Evolutionary conservation across 2,329 filamentous ascomycete genomes (phyloP), one percentile per base, ranked within the genome.

Genomic region (Magnaporthales sp.): DNA sequence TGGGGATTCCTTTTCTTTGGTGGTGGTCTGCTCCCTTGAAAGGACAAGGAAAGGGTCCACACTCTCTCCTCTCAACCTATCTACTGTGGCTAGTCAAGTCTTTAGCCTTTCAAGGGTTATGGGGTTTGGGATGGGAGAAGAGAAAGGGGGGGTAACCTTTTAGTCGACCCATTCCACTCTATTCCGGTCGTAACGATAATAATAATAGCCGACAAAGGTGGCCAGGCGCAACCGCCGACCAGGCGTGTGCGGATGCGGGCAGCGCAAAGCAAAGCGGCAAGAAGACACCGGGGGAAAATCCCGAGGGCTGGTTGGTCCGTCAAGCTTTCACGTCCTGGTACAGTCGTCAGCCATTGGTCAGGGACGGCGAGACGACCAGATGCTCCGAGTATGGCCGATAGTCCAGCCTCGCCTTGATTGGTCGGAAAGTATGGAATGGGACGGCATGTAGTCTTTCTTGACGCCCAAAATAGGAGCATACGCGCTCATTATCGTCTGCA

Each of bases 161-260:
- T 51, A 10, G 54, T 58, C 24, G 54, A 26, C 54, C 54, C 54
- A 58, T 58, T 22, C 22, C 11, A 27, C 19, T 58, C 54, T n/a
- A 58, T 11, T 15, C 19, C 38, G 38, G 38, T 51, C 38, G 38
- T n/a, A 51, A 46, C 19, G 51, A 26, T 56, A 19, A 38, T 61
- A 61, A 66, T 60, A 60, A 60, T 66, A 66, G 64, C 64, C 64
- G 56, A 63, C 62, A 38, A 63, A 32, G 62, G 62, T 63, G 62
- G 51, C 62, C 22, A 15, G 30, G 31, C 27, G 32, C 31, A 38
- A 64, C 31, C 62, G 62, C 62, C 26, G 56, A 24, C 5, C n/a
- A 54, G 54, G 60, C 19, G 51, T 54, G 38, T 22, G 19, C 32
- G 32, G n/a, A 58, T 24, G 27, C 22, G 4, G 29, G 24, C 32